These are phyloP conservation scores for Primulina huaijiensis DNA, from an alignment of 257 asterid genomes.

Conservation along the genomic window DNA sequence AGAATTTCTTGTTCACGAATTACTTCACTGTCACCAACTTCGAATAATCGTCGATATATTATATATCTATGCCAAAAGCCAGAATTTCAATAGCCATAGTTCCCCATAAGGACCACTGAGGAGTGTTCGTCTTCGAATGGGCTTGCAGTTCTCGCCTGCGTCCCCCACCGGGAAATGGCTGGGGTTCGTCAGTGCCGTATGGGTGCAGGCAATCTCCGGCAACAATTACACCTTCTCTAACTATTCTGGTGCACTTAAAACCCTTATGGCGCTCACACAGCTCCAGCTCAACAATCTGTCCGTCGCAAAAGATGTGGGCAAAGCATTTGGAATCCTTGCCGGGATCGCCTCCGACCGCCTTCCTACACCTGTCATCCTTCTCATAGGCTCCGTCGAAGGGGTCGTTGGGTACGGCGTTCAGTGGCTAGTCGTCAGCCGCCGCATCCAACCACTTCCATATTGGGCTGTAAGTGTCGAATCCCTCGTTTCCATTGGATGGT, in stretches of 20 bases:
- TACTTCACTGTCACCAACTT: no score
- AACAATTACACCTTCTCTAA: slow-evolving; percentile 94
- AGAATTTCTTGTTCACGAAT: no score
- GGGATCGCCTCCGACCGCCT: slow-evolving; percentile 89
- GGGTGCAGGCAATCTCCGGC: slow-evolving; percentile 98
- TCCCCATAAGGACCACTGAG: not conserved
- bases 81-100: not conserved
- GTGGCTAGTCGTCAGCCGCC: slow-evolving; percentile 92
- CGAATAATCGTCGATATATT: no score
- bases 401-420: slow-evolving; percentile 90
- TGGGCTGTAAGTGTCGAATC: slow-evolving; percentile 56
- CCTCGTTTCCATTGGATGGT: no score
- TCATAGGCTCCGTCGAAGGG: slow-evolving; percentile 84
- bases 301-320: slow-evolving; percentile 90
- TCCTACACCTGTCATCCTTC: slow-evolving; percentile 61
- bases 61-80: not conserved
- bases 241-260: slow-evolving; percentile 80
- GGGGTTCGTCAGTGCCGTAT: slow-evolving; percentile 87
- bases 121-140: slow-evolving; percentile 31
- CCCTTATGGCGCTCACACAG: slow-evolving; percentile 87
- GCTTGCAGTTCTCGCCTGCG: slow-evolving; percentile 41
- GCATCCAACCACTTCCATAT: slow-evolving; percentile 86
- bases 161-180: slow-evolving; percentile 88
- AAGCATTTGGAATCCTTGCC: slow-evolving; percentile 90
- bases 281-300: slow-evolving; percentile 90